phyloP scores from a whole-genome alignment of 106 monocot genomes.

The Cymbidium sinense region DNA sequence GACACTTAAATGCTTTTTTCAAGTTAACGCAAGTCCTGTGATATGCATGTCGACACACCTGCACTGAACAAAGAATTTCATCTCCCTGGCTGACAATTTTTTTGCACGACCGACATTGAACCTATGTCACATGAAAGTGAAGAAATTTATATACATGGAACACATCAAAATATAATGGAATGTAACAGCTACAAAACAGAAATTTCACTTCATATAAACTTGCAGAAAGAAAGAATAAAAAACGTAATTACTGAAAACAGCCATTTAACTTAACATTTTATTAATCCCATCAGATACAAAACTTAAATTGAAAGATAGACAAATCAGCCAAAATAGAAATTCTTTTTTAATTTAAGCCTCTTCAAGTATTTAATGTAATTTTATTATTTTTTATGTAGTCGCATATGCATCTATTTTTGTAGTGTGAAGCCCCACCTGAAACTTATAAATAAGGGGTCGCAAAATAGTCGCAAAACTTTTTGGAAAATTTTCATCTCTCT shows the following conservation, averaged over 20 bases:
- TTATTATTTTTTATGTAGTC: too few relatives aligned
- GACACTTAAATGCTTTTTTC: constrained; percentile 45
- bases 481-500: too few relatives aligned
- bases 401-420: too few relatives aligned
- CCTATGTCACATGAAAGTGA: constrained; percentile 36
- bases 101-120: constrained; percentile 57
- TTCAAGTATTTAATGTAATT: too few relatives aligned
- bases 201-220: background rate
- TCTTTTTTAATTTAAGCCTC: too few relatives aligned
- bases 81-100: constrained; percentile 52
- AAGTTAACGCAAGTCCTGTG: constrained; percentile 48
- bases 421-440: too few relatives aligned
- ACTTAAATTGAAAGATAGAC: background rate
- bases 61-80: constrained; percentile 49
- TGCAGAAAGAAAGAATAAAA: background rate
- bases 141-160: background rate
- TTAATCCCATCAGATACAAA: background rate
- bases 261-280: background rate
- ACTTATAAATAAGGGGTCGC: too few relatives aligned
- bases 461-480: too few relatives aligned
- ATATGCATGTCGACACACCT: constrained; percentile 39
- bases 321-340: background rate
- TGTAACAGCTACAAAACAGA: background rate
- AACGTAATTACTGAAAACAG: background rate
- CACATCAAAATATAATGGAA: background rate